Base-by-base conservation (phyloP, 1,284 basidiomycete genomes). In the Schizophyllum amplum region DNA sequence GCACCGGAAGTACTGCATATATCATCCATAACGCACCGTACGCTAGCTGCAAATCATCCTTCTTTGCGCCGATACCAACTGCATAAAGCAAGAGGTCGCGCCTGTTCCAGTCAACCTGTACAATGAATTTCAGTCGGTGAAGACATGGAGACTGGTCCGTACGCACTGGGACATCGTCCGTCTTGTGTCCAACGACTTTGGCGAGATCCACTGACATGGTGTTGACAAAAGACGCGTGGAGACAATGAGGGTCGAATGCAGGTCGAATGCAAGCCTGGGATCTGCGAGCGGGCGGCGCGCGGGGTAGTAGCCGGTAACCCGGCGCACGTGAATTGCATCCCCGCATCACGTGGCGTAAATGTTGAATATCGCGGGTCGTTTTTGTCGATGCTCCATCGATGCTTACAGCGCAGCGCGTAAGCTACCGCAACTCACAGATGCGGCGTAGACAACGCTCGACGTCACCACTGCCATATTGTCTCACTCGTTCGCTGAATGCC, bases 21-120 rank as follows among this genome's bases (percentile, higher is more conserved):
- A 46, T 11, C 42, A 46, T 11, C 11, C 11, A 46, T 46, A 23
- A 68, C 77, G 51, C 58, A 86, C 85, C 86, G 66, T 88, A 88
- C 24, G 83, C 73, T 53, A 85, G 74, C 1, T 74, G 68, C 55
- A 78, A 75, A 56, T 88, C 86, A 55, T 83, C 75, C 47, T 76
- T 72, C 69, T 86, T 86, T n/a, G 86, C 84, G 20, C 86, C 86
- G 53, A 88, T 80, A 6, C 86, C 86, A 25, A 81, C 71, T 9
- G 86, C 83, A 63, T 90, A 88, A 1, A 81, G 72, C 55, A 88
- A 69, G 23, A 87, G 68, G 67, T 89, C 86, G 47, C 85, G 77
- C 68, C 82, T 82, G 68, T 84, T 86, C 86, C 86, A 89, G 2
- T 78, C 68, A 23, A 86, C 85, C 86, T 88, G 61, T 4, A 22